Evolutionary conservation across 176 grass and related monocot species (phyloP).

Genomic region (Aegilops tauschii): DNA sequence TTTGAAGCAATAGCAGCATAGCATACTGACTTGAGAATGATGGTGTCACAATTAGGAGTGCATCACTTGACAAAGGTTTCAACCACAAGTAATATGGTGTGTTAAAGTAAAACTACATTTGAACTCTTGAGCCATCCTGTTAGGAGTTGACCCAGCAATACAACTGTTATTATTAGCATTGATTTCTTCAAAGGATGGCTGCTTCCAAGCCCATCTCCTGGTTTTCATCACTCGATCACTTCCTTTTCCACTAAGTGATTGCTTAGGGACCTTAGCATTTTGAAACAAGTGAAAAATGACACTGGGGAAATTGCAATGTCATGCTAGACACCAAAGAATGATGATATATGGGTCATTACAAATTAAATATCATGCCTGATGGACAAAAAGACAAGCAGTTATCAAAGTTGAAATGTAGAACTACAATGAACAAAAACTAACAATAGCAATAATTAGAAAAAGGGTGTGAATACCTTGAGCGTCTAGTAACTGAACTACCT

Average conservation of each 20-base stretch:
- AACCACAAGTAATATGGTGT: background rate
- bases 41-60: background rate
- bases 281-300: conserved; percentile 10
- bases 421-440: background rate
- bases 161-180: background rate
- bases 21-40: background rate
- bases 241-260: no score
- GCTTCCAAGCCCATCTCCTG: no score
- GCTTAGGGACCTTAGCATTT: background rate
- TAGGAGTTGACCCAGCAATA: background rate
- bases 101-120: conserved; percentile 14
- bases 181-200: background rate
- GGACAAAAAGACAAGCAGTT: background rate
- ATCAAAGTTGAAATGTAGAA: conserved; percentile 24
- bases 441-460: conserved; percentile 1
- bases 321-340: background rate
- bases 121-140: background rate
- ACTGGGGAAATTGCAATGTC: background rate
- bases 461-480: conserved; percentile 55
- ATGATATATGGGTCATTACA: background rate
- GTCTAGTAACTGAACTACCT: conserved; percentile 45
- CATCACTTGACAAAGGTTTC: background rate
- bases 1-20: background rate
- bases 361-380: background rate
- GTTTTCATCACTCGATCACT: no score